phyloP scores from a whole-genome alignment of 108 stramenopile genomes.

The Seminavis robusta region DNA sequence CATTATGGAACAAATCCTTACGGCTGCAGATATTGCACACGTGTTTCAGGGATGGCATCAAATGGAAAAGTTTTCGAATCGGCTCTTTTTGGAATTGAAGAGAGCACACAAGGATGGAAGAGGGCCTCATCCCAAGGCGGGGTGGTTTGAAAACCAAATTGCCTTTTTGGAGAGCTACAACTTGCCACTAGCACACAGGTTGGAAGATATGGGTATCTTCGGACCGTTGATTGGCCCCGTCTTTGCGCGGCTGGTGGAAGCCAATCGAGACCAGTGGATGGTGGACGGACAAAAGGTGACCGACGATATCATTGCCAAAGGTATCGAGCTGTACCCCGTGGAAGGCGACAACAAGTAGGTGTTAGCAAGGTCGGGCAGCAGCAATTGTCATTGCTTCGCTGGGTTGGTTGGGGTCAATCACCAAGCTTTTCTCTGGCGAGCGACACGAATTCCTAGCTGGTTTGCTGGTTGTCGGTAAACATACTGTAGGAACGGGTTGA shows the following conservation, averaged over 20 bases:
- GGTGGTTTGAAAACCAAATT: slow-evolving; percentile 51
- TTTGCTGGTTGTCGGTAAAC: too few species aligned
- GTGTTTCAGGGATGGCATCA: slow-evolving; percentile 46
- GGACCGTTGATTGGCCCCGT: slow-evolving; percentile 15
- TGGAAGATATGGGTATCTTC: slow-evolving; percentile 41
- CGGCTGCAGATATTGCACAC: slow-evolving; percentile 48
- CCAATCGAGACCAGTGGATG: slow-evolving; percentile 18
- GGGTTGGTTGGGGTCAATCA: too few species aligned
- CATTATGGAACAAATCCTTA: slow-evolving; percentile 43
- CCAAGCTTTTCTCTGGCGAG: too few species aligned
- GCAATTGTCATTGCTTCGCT: too few species aligned
- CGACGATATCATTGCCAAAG: slow-evolving; percentile 6
- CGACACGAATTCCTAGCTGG: too few species aligned
- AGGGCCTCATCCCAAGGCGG: slow-evolving; percentile 37
- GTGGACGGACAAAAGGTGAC: slow-evolving; percentile 9
- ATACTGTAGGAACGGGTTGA: too few species aligned
- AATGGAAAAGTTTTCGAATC: slow-evolving; percentile 34
- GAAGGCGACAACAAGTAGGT: too few species aligned
- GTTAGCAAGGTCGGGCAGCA: too few species aligned
- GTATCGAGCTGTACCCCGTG: too few species aligned
- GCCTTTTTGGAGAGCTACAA: slow-evolving; percentile 52
- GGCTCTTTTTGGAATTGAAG: slow-evolving; percentile 41
- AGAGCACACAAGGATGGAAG: slow-evolving; percentile 22
- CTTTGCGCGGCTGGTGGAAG: slow-evolving; percentile 11
- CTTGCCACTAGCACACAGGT: slow-evolving; percentile 30